These are phyloP conservation scores for Trametes villosa DNA, from an alignment of 768 basidiomycete species.

Conservation along the genomic window DNA sequence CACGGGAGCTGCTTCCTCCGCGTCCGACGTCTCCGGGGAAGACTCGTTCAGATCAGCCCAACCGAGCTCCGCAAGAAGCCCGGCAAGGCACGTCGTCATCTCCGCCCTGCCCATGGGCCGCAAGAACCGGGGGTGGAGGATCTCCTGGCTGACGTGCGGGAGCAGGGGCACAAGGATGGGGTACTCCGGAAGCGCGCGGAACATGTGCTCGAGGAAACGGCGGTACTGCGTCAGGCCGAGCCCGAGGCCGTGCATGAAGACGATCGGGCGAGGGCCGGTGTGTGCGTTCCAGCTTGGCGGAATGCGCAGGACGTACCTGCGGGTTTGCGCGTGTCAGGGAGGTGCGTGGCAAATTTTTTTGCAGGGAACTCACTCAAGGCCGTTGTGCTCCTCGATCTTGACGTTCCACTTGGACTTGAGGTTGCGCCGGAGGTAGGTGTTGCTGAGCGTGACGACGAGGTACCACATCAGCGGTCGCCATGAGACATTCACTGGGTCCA, in stretches of 20 bases:
- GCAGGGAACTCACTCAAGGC: conserved; percentile 62
- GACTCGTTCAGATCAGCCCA: conserved; percentile 52
- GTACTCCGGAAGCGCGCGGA: conserved; percentile 59
- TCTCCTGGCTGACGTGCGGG: conserved; percentile 83
- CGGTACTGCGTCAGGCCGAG: conserved; percentile 78
- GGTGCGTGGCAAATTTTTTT: not conserved
- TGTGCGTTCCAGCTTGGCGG: conserved; percentile 67
- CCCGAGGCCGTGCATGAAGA: conserved; percentile 90
- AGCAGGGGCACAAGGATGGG: conserved; percentile 82
- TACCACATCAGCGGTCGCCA: conserved; percentile 76
- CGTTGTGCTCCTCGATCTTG: conserved; percentile 54
- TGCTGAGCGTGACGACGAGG: conserved; percentile 50
- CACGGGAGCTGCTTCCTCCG: conserved; percentile 27
- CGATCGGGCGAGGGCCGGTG: conserved; percentile 65
- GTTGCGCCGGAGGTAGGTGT: conserved; percentile 50
- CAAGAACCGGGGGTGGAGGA: conserved; percentile 79
- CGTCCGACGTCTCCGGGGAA: conserved; percentile 25
- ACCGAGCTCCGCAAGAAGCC: conserved; percentile 61
- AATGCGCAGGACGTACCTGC: conserved; percentile 74
- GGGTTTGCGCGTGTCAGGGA: not conserved
- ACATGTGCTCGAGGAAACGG: conserved; percentile 59
- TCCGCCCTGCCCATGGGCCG: conserved; percentile 68
- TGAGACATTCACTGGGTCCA: conserved; percentile 74
- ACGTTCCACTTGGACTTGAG: conserved; percentile 49
- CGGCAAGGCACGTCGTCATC: conserved; percentile 58